phyloP scores from a whole-genome alignment of 176 grass and related monocot genomes.

The Bromus sterilis region DNA sequence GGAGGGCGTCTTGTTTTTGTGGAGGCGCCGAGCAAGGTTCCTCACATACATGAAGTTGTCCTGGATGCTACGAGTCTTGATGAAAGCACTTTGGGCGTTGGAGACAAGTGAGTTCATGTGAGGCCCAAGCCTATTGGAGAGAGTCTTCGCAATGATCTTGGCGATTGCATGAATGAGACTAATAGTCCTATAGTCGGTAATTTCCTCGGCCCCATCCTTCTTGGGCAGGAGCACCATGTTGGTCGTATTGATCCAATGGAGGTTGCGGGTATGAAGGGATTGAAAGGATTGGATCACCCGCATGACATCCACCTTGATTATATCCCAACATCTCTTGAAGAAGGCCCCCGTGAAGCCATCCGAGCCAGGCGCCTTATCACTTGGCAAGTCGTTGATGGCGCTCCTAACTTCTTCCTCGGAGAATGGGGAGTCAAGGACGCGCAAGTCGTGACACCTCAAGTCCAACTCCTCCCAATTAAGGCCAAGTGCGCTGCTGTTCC shows the following conservation, averaged over 20 bases:
- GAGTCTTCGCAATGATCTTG: neutral
- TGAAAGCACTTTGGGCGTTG: neutral
- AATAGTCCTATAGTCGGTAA: neutral
- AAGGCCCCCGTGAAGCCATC: neutral
- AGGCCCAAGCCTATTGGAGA: neutral
- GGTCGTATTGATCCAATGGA: neutral
- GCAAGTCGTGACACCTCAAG: neutral
- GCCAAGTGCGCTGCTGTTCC: too few species aligned
- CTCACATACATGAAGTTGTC: neutral
- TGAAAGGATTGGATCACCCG: neutral
- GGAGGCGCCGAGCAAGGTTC: neutral
- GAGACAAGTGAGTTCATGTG: too few species aligned
- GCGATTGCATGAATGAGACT: neutral
- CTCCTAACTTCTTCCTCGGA: neutral
- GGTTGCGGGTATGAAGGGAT: neutral
- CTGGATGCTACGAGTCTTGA: neutral
- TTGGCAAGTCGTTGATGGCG: neutral
- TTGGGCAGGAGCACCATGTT: neutral
- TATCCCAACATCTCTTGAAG: neutral
- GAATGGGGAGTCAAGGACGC: neutral
- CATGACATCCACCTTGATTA: neutral
- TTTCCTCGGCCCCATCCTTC: too few species aligned
- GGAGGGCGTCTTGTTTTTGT: neutral
- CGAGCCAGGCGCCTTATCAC: neutral
- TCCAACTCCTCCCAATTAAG: too few species aligned